Percentiles rank a stretch among this genome's conserved stretches.
Conservation (phyloP, 2,329 filamentous ascomycete species). For the Blastomyces gilchristii region DNA sequence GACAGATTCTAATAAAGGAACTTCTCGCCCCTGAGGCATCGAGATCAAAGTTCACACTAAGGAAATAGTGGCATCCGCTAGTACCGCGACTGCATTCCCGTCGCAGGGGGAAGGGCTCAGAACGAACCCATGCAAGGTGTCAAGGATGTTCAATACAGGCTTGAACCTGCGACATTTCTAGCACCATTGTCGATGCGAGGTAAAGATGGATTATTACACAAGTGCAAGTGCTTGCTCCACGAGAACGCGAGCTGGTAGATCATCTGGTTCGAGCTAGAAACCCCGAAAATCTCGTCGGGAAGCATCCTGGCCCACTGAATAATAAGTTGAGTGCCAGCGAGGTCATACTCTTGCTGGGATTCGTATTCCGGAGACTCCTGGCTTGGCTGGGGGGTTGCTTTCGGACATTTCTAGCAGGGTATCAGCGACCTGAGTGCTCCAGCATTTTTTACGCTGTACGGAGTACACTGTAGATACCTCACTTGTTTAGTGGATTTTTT, state of each 20-base stretch:
- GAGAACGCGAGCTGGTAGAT: not conserved
- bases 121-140: not conserved
- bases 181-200: not conserved
- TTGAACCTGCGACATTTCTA: not conserved
- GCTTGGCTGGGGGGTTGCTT: not conserved
- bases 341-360: not conserved
- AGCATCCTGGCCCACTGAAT: not conserved
- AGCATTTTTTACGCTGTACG: too few relatives aligned
- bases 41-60: not conserved
- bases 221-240: not conserved
- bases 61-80: not conserved
- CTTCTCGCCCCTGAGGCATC: too few relatives aligned
- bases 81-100: not conserved
- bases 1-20: not conserved
- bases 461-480: not conserved
- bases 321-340: not conserved
- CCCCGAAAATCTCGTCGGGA: not conserved
- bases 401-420: not conserved
- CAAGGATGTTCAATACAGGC: constrained; percentile 2
- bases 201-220: not conserved
- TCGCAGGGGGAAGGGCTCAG: not conserved
- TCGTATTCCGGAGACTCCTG: not conserved
- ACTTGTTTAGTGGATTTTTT: not conserved
- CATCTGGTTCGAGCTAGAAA: not conserved
- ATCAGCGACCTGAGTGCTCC: not conserved